Base-by-base conservation (phyloP, 805 yeast species). In the Maudiozyma turicensis region DNA sequence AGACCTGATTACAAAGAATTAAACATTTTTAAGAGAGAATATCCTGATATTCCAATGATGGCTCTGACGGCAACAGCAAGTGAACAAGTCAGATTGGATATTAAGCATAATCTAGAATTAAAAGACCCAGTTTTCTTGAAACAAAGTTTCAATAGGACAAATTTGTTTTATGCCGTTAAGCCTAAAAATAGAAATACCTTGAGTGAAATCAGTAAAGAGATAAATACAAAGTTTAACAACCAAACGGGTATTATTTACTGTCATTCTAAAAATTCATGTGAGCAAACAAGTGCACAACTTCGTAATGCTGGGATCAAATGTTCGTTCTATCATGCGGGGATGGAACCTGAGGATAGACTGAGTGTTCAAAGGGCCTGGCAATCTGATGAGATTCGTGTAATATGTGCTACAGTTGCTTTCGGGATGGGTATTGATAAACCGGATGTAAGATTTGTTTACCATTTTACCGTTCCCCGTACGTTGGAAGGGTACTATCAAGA, bases 401-500 rank as follows among this genome's bases (percentile, higher is more conserved):
- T 93, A 10, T 93, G 98, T 70, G 99, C 99, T 0, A 93, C 99
- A 0, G 86, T 93, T 58, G 99, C 99, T 0, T 93, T 93, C 72
- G 99, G 99, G 29, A 93, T 93, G 99, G 99, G 99, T 45, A 93
- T 93, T 50, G 99, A 93, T 68, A 93, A 93, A 64, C 88, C 97
- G 0, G 95, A 93, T 66, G 99, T 93, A 10, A 72, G 99, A 39
- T 91, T 75, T 70, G 99, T 93, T 3, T 80, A 86, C 42, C 99
- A 93, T 67, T 74, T 84, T 53, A 86, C 93, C 5, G 68, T 93
- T 31, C 98, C 99, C 0, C 72, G 96, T 58, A 87, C 89, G 47
- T 71, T 93, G 53, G 99, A 93, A 68, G 99, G 98, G 0, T 93
- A 93, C 63, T 93, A 93, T 59, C 99, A 93, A 66, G 99, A 93